phyloP scores from a whole-genome alignment of 2,329 filamentous ascomycete genomes.

The Epichloe hybrida region DNA sequence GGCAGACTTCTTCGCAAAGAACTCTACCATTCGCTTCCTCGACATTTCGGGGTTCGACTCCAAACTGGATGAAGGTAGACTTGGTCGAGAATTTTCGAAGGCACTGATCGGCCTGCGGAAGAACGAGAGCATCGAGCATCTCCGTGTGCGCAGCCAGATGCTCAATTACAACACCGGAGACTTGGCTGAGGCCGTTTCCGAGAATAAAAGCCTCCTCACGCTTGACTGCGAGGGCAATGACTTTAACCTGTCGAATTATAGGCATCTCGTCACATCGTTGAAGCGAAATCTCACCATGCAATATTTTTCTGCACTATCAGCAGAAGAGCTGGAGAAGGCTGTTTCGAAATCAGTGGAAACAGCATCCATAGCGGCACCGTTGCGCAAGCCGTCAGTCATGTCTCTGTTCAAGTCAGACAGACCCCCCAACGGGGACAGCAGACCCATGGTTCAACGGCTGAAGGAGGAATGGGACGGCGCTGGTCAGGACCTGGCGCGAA shows the following conservation, averaged over 20 bases:
- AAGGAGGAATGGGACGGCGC: slow-evolving; percentile 26
- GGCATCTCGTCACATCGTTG: slow-evolving; percentile 31
- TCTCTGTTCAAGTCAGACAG: slow-evolving; percentile 21
- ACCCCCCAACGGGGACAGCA: slow-evolving; percentile 14
- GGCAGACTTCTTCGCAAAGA: slow-evolving; percentile 36
- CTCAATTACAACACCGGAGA: slow-evolving; percentile 40
- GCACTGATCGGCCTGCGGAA: slow-evolving; percentile 32
- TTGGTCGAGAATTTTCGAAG: slow-evolving; percentile 39
- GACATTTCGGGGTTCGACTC: slow-evolving; percentile 44
- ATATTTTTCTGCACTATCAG: slow-evolving; percentile 29
- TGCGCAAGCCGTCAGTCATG: slow-evolving; percentile 22
- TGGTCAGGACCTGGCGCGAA: slow-evolving; percentile 18
- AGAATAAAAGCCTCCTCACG: slow-evolving; percentile 35
- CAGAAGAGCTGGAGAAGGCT: slow-evolving; percentile 20
- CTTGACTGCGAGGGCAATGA: slow-evolving; percentile 42
- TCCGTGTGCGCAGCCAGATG: slow-evolving; percentile 43
- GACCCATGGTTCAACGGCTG: slow-evolving; percentile 22
- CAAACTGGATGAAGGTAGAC: slow-evolving; percentile 43
- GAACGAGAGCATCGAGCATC: slow-evolving; percentile 33
- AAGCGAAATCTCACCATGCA: slow-evolving; percentile 29
- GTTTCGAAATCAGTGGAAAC: slow-evolving; percentile 21
- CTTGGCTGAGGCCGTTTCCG: slow-evolving; percentile 34
- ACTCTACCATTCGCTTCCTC: slow-evolving; percentile 36
- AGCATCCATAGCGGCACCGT: slow-evolving; percentile 14
- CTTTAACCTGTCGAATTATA: slow-evolving; percentile 38